Conservation (phyloP, 345 rosid genomes). For the Corchorus capsularis region DNA sequence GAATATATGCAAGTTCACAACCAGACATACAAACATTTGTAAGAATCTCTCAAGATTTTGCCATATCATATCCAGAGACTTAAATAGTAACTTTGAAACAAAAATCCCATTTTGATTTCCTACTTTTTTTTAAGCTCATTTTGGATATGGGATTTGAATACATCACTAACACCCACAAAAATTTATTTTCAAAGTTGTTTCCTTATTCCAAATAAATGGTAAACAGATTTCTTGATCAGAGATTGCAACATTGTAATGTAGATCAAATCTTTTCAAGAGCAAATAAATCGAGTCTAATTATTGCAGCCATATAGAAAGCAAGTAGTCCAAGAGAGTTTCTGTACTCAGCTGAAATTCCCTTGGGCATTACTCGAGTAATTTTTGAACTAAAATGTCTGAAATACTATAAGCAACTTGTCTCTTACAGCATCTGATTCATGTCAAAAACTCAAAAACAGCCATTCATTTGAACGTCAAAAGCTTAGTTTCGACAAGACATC, state of each 20-base stretch:
- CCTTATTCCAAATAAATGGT: no score
- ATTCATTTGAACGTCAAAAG: background rate
- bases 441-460: background rate
- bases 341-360: no score
- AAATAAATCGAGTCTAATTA: no score
- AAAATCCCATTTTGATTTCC: background rate
- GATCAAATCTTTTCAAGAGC: no score
- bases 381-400: background rate
- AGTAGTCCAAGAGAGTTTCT: no score
- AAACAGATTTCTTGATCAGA: no score
- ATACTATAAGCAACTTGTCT: background rate
- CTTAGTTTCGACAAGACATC: background rate
- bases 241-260: no score
- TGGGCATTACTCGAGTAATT: background rate
- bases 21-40: constrained; percentile 14
- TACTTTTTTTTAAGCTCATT: background rate
- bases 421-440: constrained; percentile 4
- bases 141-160: background rate
- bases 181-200: no score
- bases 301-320: no score
- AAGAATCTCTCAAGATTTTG: constrained; percentile 14
- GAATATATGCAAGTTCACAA: constrained; percentile 14
- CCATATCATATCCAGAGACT: constrained; percentile 5
- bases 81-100: constrained; percentile 6
- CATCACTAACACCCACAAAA: background rate